These are phyloP conservation scores for Sutorius australiensis DNA, from an alignment of 768 basidiomycete species.

Conservation along the genomic window DNA sequence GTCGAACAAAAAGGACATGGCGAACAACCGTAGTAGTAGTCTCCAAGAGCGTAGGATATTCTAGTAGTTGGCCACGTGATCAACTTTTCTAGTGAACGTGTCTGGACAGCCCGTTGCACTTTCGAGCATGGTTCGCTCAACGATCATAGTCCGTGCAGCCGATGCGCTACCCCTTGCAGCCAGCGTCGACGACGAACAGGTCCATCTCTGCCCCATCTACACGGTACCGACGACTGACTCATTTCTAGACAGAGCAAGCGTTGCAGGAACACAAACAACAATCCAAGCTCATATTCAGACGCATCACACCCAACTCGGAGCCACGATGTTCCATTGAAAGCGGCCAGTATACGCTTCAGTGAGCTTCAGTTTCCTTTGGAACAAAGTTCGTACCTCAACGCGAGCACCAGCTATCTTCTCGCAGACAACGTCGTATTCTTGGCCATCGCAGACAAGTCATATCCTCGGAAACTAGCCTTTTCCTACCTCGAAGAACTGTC, in stretches of 20 bases:
- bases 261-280: constrained; percentile 99
- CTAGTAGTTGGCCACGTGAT: constrained; percentile 13
- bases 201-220: constrained; percentile 31
- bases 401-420: constrained; percentile 78
- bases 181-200: constrained; percentile 96
- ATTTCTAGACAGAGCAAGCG: constrained; percentile 78
- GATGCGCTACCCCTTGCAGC: constrained; percentile 91
- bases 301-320: constrained; percentile 91
- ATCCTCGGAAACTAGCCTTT: constrained; percentile 95
- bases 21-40: background rate
- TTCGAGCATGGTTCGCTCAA: constrained; percentile 74
- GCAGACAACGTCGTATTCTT: constrained; percentile 91
- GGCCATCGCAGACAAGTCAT: constrained; percentile 93
- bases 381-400: constrained; percentile 5
- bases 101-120: background rate
- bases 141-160: constrained; percentile 77
- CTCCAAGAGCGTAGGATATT: too few relatives aligned
- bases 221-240: constrained; percentile 1
- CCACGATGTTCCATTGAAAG: constrained; percentile 96
- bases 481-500: constrained; percentile 96
- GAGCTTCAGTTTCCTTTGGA: constrained; percentile 31
- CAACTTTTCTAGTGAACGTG: background rate
- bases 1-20: constrained; percentile 52
- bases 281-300: constrained; percentile 92
- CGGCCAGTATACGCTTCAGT: constrained; percentile 95